These are phyloP conservation scores for Alisma plantagoaquatica DNA, from an alignment of 106 monocot species.

Conservation along the genomic window DNA sequence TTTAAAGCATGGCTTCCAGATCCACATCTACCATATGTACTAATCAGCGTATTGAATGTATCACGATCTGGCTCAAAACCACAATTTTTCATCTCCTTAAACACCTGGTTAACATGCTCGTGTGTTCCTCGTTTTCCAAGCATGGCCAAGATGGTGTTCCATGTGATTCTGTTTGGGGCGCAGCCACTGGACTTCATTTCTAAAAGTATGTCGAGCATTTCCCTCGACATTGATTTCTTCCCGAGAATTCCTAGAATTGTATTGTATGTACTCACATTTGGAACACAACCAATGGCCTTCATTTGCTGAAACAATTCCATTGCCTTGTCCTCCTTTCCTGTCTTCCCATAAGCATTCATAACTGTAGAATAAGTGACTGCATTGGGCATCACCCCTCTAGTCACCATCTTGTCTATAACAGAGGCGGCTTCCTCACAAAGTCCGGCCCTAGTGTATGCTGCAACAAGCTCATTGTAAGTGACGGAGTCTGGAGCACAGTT, in stretches of 20 bases:
- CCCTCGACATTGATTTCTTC: slow-evolving; percentile 51
- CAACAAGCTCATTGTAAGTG: slow-evolving; percentile 85
- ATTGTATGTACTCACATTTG: slow-evolving; percentile 78
- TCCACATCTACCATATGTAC: slow-evolving; percentile 79
- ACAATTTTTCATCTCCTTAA: slow-evolving; percentile 67
- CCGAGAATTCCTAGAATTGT: slow-evolving; percentile 71
- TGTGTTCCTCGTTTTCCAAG: slow-evolving; percentile 76
- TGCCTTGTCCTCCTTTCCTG: slow-evolving; percentile 57
- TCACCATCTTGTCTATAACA: slow-evolving; percentile 59
- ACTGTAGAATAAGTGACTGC: slow-evolving; percentile 75
- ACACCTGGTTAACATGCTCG: slow-evolving; percentile 45
- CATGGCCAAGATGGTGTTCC: slow-evolving; percentile 86
- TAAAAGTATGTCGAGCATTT: slow-evolving; percentile 56
- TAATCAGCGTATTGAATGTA: slow-evolving; percentile 84
- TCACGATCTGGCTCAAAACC: slow-evolving; percentile 63
- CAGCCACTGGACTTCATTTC: slow-evolving; percentile 83
- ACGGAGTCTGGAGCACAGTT: slow-evolving; percentile 45
- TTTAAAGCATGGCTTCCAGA: slow-evolving; percentile 37
- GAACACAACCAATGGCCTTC: slow-evolving; percentile 66
- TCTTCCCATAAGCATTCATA: slow-evolving; percentile 71
- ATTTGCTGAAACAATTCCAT: slow-evolving; percentile 46
- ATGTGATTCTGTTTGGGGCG: slow-evolving; percentile 70
- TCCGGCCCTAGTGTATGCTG: slow-evolving; percentile 66
- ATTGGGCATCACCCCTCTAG: slow-evolving; percentile 67
- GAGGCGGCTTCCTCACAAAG: slow-evolving; percentile 51